phyloP scores from a whole-genome alignment of 805 yeast genomes.

The Saccharomycopsis amapae region DNA sequence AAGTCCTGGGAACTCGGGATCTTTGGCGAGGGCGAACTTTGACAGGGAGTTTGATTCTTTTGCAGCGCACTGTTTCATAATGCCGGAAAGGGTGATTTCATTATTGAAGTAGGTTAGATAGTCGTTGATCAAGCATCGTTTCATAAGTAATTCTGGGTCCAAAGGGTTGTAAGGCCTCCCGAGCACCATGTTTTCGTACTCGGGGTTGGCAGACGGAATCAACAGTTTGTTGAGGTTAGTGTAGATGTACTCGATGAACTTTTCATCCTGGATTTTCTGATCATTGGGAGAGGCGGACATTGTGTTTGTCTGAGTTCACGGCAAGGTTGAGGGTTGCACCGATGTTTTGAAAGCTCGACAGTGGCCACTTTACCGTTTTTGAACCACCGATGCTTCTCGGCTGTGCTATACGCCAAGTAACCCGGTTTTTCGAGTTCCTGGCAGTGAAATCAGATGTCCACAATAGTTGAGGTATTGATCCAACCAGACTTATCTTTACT shows the following conservation, averaged over 20 bases:
- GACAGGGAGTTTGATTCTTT: too few relatives aligned
- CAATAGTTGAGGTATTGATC: too few relatives aligned
- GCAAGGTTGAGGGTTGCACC: background rate
- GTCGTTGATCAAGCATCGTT: background rate
- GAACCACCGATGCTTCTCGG: too few relatives aligned
- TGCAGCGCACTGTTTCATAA: background rate
- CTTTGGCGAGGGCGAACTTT: too few relatives aligned
- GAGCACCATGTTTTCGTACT: background rate
- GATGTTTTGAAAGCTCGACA: too few relatives aligned
- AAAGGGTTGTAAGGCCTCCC: background rate
- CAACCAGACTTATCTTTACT: too few relatives aligned
- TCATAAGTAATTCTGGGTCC: background rate
- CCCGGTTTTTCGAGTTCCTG: too few relatives aligned
- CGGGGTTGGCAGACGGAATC: background rate
- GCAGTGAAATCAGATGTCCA: too few relatives aligned
- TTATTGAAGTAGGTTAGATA: background rate
- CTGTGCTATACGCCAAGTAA: too few relatives aligned
- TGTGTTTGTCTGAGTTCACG: background rate
- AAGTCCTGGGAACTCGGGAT: slow-evolving; percentile 21
- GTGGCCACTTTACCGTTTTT: background rate
- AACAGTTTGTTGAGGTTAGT: background rate
- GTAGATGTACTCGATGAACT: too few relatives aligned
- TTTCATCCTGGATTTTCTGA: too few relatives aligned
- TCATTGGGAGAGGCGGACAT: background rate
- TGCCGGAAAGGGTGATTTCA: background rate